A percentile compares a stretch with the other conserved stretches of the same genome.
Conservation (phyloP, 1,139 yeast species). For the Lodderomyces metapsilosis region DNA sequence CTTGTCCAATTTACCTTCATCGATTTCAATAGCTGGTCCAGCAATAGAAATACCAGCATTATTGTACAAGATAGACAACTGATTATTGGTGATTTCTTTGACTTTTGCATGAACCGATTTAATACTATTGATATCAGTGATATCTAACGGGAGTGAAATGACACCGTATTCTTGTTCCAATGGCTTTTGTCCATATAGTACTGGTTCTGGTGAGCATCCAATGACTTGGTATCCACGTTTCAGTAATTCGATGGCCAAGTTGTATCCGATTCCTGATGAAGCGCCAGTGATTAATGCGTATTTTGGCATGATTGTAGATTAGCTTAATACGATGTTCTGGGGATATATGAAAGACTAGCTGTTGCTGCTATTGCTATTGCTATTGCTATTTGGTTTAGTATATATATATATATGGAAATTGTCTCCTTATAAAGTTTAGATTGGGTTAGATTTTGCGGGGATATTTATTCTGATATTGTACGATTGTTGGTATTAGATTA, state of each 20-base stretch:
- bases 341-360: too few relatives aligned
- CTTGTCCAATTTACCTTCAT: constrained; percentile 22
- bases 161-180: constrained; percentile 29
- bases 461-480: too few relatives aligned
- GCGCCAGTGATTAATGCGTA: constrained; percentile 41
- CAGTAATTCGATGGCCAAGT: constrained; percentile 26
- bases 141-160: constrained; percentile 32
- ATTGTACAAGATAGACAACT: constrained; percentile 32
- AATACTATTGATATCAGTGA: constrained; percentile 29
- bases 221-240: constrained; percentile 35
- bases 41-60: constrained; percentile 34
- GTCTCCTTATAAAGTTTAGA: too few relatives aligned
- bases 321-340: too few relatives aligned
- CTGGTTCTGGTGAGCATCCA: constrained; percentile 29
- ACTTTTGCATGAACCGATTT: too few relatives aligned
- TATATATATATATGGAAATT: too few relatives aligned
- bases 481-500: too few relatives aligned
- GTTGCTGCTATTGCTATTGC: too few relatives aligned
- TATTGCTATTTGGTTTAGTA: too few relatives aligned
- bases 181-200: constrained; percentile 25
- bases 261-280: constrained; percentile 41
- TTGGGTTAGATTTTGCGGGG: too few relatives aligned
- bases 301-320: too few relatives aligned
- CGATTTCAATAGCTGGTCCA: constrained; percentile 33
- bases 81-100: constrained; percentile 25